These are phyloP conservation scores for Geranium rotundifolium DNA, from an alignment of 345 rosid genomes.

Conservation along the genomic window DNA sequence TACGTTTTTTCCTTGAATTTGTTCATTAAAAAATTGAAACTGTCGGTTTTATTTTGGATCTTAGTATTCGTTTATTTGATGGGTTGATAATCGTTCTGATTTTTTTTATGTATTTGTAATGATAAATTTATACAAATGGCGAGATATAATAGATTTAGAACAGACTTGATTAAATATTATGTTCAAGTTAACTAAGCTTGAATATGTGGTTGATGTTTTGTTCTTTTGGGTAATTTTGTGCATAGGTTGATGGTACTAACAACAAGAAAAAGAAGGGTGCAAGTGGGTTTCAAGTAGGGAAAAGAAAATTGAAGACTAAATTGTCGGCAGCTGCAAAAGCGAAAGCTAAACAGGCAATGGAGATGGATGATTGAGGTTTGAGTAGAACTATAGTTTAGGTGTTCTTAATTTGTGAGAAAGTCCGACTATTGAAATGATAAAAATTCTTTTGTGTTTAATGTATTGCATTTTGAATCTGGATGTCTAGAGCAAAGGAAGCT, in stretches of 20 bases:
- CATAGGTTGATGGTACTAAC: slow-evolving; percentile 59
- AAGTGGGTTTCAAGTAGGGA: slow-evolving; percentile 76
- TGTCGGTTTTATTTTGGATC: not conserved
- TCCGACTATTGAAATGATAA: too few relatives aligned
- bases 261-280: slow-evolving; percentile 47
- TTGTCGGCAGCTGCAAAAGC: slow-evolving; percentile 66
- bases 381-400: not conserved
- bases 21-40: not conserved
- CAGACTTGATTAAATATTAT: not conserved
- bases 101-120: too few relatives aligned
- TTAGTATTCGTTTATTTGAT: not conserved
- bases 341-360: slow-evolving; percentile 93
- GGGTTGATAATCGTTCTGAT: not conserved
- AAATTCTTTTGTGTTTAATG: too few relatives aligned
- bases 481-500: not conserved
- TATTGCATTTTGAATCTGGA: not conserved
- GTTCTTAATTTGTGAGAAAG: not conserved
- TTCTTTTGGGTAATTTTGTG: not conserved
- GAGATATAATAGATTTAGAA: not conserved
- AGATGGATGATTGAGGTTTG: slow-evolving; percentile 58
- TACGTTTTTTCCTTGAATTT: slow-evolving; percentile 10
- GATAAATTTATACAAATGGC: too few relatives aligned
- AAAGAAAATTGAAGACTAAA: slow-evolving; percentile 81
- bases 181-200: not conserved
- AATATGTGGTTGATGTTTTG: not conserved